These are phyloP conservation scores for Cryomyces minteri DNA, from an alignment of 495 filamentous ascomycete species.

Conservation along the genomic window DNA sequence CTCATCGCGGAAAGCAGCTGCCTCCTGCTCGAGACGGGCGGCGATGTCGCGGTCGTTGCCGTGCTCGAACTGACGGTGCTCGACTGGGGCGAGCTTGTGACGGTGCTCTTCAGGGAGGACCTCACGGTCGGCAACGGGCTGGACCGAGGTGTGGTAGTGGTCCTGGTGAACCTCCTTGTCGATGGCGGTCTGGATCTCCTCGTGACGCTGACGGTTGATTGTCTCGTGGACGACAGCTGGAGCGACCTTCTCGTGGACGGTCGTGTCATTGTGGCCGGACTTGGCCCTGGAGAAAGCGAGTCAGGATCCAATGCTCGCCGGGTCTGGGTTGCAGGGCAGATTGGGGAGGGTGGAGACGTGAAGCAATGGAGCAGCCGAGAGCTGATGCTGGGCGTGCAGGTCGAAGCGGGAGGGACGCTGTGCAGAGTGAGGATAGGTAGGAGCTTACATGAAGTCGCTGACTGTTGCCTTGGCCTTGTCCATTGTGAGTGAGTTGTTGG, in stretches of 20 bases:
- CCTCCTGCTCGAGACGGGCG: conserved; percentile 27
- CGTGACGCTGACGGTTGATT: conserved; percentile 30
- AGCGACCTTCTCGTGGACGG: conserved; percentile 39
- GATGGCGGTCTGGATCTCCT: conserved; percentile 35
- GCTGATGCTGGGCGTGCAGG: conserved; percentile 1
- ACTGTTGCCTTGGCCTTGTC: conserved; percentile 37
- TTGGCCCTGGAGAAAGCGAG: conserved; percentile 17
- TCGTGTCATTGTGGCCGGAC: conserved; percentile 40
- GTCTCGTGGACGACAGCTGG: conserved; percentile 40
- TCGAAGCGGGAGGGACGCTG: conserved; percentile 1
- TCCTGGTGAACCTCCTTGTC: conserved; percentile 37
- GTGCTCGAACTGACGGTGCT: conserved; percentile 35
- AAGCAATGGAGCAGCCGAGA: not conserved
- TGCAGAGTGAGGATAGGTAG: conserved; percentile 4
- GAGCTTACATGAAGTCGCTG: conserved; percentile 28
- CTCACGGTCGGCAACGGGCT: conserved; percentile 18
- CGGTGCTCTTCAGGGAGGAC: conserved; percentile 19
- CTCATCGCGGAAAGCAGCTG: conserved; percentile 30
- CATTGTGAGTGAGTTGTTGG: conserved; percentile 20
- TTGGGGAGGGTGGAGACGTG: not conserved
- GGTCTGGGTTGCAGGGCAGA: not conserved
- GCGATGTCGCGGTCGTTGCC: conserved; percentile 27
- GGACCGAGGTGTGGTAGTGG: conserved; percentile 25
- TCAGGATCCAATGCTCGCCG: not conserved
- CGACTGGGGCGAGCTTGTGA: conserved; percentile 28